Evolutionary conservation across 495 filamentous ascomycete species (phyloP).

Genomic region (Hypoxylon subgilvum): DNA sequence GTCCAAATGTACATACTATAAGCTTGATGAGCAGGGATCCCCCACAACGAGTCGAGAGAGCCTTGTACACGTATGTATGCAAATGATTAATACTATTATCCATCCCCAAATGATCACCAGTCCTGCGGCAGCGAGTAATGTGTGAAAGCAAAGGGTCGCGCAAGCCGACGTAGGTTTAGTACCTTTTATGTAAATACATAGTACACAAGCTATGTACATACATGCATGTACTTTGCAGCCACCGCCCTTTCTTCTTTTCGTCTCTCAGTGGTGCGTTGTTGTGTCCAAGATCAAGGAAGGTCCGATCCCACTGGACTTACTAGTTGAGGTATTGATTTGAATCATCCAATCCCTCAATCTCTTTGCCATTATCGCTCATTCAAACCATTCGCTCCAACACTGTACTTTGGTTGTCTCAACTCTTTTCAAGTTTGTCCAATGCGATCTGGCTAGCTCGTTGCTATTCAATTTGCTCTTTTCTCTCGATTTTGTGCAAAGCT

Average conservation of each 20-base stretch:
- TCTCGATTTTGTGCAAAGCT: conserved; percentile 19
- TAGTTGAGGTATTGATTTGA: conserved; percentile 1
- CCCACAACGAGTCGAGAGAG: conserved; percentile 28
- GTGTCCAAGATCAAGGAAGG: conserved; percentile 24
- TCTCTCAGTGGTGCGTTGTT: background rate
- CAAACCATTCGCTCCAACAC: background rate
- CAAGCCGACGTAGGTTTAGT: no score
- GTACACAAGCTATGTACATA: no score
- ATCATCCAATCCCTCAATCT: conserved; percentile 6
- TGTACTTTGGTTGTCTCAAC: background rate
- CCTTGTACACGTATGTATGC: conserved; percentile 18
- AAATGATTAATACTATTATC: conserved; percentile 16
- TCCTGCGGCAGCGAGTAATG: conserved; percentile 6
- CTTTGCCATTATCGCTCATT: conserved; percentile 2
- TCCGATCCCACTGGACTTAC: conserved; percentile 28
- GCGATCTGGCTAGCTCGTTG: conserved; percentile 3
- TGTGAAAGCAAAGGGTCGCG: background rate
- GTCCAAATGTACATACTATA: background rate
- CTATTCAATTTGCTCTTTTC: conserved; percentile 17
- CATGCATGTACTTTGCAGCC: background rate
- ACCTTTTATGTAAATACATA: no score
- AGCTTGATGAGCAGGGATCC: conserved; percentile 20
- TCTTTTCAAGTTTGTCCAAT: conserved; percentile 5
- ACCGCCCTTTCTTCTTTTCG: conserved; percentile 22
- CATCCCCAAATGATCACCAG: background rate